Percentiles rank a stretch among this genome's conserved stretches.
These are phyloP conservation scores for Cyclostephanos tholiformis DNA, from an alignment of 108 stramenopile species.

Conservation along the genomic window DNA sequence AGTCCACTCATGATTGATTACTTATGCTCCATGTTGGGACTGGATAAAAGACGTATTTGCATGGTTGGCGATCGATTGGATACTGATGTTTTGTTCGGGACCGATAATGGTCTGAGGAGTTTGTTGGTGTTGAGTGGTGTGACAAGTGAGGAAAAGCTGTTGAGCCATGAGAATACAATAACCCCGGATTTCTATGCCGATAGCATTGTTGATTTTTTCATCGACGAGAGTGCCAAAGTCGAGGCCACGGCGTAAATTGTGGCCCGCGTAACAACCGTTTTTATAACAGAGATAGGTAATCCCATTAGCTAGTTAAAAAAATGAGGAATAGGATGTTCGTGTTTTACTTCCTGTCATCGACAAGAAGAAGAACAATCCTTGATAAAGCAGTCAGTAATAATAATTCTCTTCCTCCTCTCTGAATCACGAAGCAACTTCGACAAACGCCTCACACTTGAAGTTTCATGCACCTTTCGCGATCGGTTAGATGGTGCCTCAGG, in stretches of 20 bases:
- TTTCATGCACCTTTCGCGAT: too few species aligned
- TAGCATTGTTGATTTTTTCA: constrained; percentile 92
- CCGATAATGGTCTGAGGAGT: constrained; percentile 95
- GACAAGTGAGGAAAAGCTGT: constrained; percentile 91
- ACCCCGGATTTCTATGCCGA: constrained; percentile 96
- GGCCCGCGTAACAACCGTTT: too few species aligned
- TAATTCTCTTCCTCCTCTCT: too few species aligned
- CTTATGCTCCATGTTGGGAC: constrained; percentile 81
- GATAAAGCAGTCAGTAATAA: too few species aligned
- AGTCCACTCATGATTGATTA: constrained; percentile 98
- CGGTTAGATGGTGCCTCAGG: too few species aligned
- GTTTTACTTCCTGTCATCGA: too few species aligned
- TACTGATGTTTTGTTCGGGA: constrained; percentile 97
- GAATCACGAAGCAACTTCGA: too few species aligned
- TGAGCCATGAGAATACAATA: constrained; percentile 89
- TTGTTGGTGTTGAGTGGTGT: constrained; percentile 95
- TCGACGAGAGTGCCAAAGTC: constrained; percentile 42
- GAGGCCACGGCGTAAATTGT: constrained; percentile 30
- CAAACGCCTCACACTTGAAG: too few species aligned
- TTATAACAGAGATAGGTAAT: too few species aligned
- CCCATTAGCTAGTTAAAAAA: too few species aligned
- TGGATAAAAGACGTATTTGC: constrained; percentile 85
- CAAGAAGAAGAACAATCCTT: too few species aligned
- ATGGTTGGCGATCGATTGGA: constrained; percentile 99
- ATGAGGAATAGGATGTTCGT: too few species aligned